A percentile compares a stretch with the other conserved stretches of the same genome.
These are phyloP conservation scores for Globomyces pollinis-pini DNA, from an alignment of 192 early-diverging fungal genomes.

Conservation along the genomic window DNA sequence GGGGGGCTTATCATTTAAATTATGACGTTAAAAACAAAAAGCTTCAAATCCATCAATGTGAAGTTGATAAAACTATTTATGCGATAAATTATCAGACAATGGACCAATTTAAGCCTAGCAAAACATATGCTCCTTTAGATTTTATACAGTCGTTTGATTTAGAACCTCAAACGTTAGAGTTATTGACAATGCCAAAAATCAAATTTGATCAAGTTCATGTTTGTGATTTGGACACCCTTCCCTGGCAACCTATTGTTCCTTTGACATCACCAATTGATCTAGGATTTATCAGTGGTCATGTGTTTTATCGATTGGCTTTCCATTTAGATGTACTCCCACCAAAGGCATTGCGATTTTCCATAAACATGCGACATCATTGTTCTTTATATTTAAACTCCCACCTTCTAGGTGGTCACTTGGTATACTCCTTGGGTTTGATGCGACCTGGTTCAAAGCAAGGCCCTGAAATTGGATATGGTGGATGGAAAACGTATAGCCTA, in stretches of 20 bases:
- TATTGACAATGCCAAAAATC: not conserved
- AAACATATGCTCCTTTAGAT: not conserved
- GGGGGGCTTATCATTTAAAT: conserved; percentile 19
- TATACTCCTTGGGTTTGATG: conserved; percentile 52
- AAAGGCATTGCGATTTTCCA: conserved; percentile 35
- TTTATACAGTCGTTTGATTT: not conserved
- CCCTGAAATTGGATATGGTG: conserved; percentile 52
- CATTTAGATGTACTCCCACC: conserved; percentile 22
- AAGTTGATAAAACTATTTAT: not conserved
- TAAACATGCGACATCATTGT: conserved; percentile 67
- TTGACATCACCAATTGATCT: conserved; percentile 52
- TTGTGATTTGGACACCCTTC: too few relatives aligned
- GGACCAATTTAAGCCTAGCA: not conserved
- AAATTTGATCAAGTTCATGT: not conserved
- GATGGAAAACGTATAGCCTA: conserved; percentile 52
- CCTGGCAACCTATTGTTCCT: conserved; percentile 17
- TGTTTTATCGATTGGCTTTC: conserved; percentile 52
- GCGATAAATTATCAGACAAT: not conserved
- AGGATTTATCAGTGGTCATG: conserved; percentile 54
- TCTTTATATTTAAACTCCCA: conserved; percentile 63
- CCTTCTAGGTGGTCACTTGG: conserved; percentile 67
- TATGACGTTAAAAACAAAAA: conserved; percentile 6
- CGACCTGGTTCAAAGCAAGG: conserved; percentile 61
- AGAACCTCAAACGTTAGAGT: not conserved
- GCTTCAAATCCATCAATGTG: not conserved